Percentiles rank a stretch among this genome's conserved stretches.
Conservation (phyloP, 2,329 filamentous ascomycete genomes). For the Dothideomycetidae sp. region DNA sequence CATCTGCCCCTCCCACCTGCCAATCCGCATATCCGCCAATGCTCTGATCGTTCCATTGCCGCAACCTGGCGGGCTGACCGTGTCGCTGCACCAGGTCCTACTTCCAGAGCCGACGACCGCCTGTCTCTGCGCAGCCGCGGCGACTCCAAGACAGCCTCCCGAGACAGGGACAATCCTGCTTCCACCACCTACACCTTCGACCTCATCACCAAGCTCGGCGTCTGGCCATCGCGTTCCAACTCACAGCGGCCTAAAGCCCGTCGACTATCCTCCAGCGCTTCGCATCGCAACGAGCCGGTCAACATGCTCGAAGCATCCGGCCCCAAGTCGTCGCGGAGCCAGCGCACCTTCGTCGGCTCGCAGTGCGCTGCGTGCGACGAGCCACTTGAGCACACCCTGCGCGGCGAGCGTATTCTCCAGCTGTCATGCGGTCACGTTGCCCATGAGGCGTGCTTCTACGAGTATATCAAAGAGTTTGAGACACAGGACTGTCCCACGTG, state of each 20-base stretch:
- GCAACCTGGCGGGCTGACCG: constrained; percentile 1
- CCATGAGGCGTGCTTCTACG: constrained; percentile 97
- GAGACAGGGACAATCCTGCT: constrained; percentile 12
- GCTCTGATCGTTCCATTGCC: neutral
- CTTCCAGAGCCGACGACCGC: constrained; percentile 5
- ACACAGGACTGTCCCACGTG: constrained; percentile 90
- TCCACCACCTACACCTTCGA: constrained; percentile 10
- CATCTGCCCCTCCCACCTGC: neutral
- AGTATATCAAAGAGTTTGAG: constrained; percentile 91
- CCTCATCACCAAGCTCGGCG: constrained; percentile 5
- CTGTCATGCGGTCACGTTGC: constrained; percentile 96
- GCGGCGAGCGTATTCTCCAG: constrained; percentile 85
- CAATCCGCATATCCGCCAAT: neutral
- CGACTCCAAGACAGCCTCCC: constrained; percentile 10
- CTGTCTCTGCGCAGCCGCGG: constrained; percentile 6
- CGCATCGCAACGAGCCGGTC: constrained; percentile 15
- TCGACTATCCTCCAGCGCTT: constrained; percentile 13
- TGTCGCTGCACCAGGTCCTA: constrained; percentile 7
- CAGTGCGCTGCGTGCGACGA: constrained; percentile 96
- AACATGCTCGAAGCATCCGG: constrained; percentile 22
- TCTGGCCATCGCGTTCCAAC: constrained; percentile 3
- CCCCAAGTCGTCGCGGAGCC: constrained; percentile 44
- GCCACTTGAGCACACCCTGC: constrained; percentile 84
- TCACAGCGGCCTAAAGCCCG: constrained; percentile 11
- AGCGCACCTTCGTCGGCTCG: constrained; percentile 87